Evolutionary conservation across 2,329 filamentous ascomycete genomes (phyloP).

Genomic region (Aspergillus persii): DNA sequence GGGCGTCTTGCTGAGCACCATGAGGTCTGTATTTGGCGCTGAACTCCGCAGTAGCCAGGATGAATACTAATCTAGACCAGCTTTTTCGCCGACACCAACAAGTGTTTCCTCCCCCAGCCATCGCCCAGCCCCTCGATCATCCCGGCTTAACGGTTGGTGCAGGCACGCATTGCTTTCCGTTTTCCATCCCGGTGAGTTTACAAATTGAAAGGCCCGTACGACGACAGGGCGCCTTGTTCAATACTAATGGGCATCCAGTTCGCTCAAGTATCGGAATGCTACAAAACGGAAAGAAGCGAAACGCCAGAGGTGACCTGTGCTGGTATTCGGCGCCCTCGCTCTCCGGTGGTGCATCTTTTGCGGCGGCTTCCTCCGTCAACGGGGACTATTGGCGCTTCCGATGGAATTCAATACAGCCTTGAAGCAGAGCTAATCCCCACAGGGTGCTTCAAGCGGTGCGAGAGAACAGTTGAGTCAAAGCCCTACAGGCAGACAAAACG

Average conservation of each 20-base stretch:
- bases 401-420: slow-evolving; percentile 12
- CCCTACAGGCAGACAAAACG: neutral
- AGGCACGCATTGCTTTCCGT: slow-evolving; percentile 6
- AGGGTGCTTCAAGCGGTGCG: neutral
- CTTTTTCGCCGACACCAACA: slow-evolving; percentile 7
- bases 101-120: slow-evolving; percentile 9
- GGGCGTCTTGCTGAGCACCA: slow-evolving; percentile 12
- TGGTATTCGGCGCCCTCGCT: neutral
- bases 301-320: neutral
- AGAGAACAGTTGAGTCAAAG: slow-evolving; percentile 11
- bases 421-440: slow-evolving; percentile 5
- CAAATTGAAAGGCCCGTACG: neutral
- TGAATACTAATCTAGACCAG: neutral
- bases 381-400: neutral
- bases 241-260: slow-evolving; percentile 3
- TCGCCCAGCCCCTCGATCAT: neutral
- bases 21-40: slow-evolving; percentile 5
- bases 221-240: neutral
- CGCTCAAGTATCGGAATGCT: slow-evolving; percentile 14
- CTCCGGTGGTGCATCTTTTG: slow-evolving; percentile 7
- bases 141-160: slow-evolving; percentile 2
- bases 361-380: slow-evolving; percentile 15
- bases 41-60: neutral
- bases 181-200: slow-evolving; percentile 10
- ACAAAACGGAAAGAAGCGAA: neutral